Percentiles rank a stretch among this genome's conserved stretches.
These are phyloP conservation scores for Populus alba DNA, from an alignment of 345 rosid species.

Conservation along the genomic window DNA sequence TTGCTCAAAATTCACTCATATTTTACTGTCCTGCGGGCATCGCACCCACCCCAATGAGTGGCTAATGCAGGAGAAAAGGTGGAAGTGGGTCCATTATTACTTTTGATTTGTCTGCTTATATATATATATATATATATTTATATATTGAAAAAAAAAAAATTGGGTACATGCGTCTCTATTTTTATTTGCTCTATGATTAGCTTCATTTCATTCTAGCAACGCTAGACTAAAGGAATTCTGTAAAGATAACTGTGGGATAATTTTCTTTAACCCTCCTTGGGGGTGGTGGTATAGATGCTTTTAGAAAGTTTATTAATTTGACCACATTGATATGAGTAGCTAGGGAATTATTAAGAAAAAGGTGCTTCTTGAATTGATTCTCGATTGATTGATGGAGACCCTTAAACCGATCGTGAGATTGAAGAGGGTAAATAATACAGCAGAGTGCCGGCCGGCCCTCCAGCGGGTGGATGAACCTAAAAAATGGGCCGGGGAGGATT, in stretches of 20 bases:
- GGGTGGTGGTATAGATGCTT: background rate
- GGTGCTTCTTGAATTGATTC: too few relatives aligned
- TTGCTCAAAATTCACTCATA: conserved; percentile 29
- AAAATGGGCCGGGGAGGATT: too few relatives aligned
- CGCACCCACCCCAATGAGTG: background rate
- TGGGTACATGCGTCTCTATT: background rate
- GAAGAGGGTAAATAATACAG: too few relatives aligned
- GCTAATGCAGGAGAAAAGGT: background rate
- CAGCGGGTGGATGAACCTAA: too few relatives aligned
- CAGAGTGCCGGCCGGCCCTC: too few relatives aligned
- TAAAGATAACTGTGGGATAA: background rate
- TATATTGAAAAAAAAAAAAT: background rate
- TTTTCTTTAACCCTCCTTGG: background rate
- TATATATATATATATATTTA: background rate
- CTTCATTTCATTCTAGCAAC: background rate
- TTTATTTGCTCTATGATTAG: background rate
- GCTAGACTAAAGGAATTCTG: too few relatives aligned
- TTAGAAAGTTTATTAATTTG: background rate
- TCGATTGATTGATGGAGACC: too few relatives aligned
- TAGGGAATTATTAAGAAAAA: too few relatives aligned
- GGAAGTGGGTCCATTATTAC: background rate
- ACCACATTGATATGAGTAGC: background rate
- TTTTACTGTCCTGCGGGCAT: background rate
- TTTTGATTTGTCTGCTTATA: conserved; percentile 19
- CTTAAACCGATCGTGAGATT: too few relatives aligned